phyloP scores from a whole-genome alignment of 106 monocot genomes.

The Iris macrosiphon region DNA sequence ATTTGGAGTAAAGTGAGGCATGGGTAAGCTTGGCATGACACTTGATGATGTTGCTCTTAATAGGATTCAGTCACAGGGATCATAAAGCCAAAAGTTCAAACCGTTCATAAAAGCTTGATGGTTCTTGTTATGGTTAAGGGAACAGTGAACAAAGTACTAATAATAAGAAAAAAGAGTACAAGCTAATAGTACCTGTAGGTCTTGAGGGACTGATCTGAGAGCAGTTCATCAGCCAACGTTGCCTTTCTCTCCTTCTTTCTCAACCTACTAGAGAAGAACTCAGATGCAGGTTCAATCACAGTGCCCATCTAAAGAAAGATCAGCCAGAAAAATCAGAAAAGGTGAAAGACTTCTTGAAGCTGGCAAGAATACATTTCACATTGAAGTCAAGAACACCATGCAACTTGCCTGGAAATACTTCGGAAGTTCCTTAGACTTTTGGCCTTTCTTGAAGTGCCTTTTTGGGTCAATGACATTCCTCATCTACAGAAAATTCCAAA shows the following conservation, averaged over 20 bases:
- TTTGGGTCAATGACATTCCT: slow-evolving; percentile 67
- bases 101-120: too few species aligned
- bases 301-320: slow-evolving; percentile 86
- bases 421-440: slow-evolving; percentile 35
- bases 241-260: slow-evolving; percentile 72
- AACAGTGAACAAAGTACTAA: neutral
- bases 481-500: slow-evolving; percentile 27
- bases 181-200: slow-evolving; percentile 47
- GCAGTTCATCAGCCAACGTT: slow-evolving; percentile 65
- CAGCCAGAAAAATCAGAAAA: too few species aligned
- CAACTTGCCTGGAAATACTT: slow-evolving; percentile 66
- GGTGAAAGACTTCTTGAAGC: too few species aligned
- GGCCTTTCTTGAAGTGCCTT: slow-evolving; percentile 54
- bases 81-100: too few species aligned
- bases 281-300: slow-evolving; percentile 48
- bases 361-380: too few species aligned
- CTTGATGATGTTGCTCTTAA: too few species aligned
- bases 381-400: neutral
- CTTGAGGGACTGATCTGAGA: slow-evolving; percentile 39
- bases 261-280: slow-evolving; percentile 67
- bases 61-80: too few species aligned
- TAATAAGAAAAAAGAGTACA: neutral
- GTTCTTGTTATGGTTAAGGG: too few species aligned
- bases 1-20: too few species aligned
- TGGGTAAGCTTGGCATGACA: too few species aligned